Conservation (phyloP, 768 basidiomycete species). For the Holtermannia corniformis region DNA sequence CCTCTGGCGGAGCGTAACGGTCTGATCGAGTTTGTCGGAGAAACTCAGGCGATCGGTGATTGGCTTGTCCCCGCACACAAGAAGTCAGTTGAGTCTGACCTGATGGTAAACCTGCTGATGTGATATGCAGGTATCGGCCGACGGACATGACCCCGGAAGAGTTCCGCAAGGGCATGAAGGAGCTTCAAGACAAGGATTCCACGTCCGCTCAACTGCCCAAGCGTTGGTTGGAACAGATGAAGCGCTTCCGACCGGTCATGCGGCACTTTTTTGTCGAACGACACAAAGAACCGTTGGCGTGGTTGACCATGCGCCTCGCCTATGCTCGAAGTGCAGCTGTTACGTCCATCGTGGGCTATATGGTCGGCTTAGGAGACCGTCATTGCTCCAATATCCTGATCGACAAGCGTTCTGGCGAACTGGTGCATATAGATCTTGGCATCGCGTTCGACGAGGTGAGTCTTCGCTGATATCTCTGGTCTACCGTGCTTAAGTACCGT, state of each 20-base stretch:
- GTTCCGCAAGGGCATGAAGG: conserved; percentile 35
- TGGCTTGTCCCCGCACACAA: conserved; percentile 61
- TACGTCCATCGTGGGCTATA: conserved; percentile 84
- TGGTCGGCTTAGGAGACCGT: conserved; percentile 85
- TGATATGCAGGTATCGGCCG: conserved; percentile 58
- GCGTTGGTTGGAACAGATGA: conserved; percentile 43
- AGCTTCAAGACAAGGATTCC: conserved; percentile 28
- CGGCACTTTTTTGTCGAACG: conserved; percentile 87
- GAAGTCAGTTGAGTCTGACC: conserved; percentile 45
- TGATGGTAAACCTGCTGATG: too few species aligned
- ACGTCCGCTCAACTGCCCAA: conserved; percentile 15
- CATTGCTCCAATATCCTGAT: conserved; percentile 87
- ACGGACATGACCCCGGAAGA: conserved; percentile 46
- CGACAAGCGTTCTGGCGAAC: conserved; percentile 69
- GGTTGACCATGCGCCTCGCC: conserved; percentile 82
- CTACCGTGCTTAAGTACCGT: not conserved
- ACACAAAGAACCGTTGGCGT: conserved; percentile 75
- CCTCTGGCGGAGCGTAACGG: conserved; percentile 73
- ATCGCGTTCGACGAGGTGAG: conserved; percentile 90
- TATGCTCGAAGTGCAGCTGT: conserved; percentile 90
- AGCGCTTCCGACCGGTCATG: conserved; percentile 70
- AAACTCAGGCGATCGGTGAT: conserved; percentile 55
- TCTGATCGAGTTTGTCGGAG: conserved; percentile 78
- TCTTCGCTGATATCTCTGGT: not conserved
- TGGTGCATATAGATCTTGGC: conserved; percentile 92